A percentile compares a stretch with the other conserved stretches of the same genome.
Conservation (phyloP, 1,284 basidiomycete genomes). For the Mycosarcoma mackinlayi region DNA sequence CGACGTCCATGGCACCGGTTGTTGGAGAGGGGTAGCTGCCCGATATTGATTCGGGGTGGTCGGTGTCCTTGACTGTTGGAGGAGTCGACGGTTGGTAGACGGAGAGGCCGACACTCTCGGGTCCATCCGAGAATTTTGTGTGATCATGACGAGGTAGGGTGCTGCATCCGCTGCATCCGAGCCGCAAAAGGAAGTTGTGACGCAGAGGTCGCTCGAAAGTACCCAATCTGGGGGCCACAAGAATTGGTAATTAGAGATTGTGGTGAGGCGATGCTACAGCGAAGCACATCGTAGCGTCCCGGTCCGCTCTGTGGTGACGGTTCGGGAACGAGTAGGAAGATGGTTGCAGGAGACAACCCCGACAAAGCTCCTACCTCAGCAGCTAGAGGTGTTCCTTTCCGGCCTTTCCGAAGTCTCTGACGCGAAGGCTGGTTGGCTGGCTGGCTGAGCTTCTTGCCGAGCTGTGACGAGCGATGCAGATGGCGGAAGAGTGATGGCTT, state of each 20-base stretch:
- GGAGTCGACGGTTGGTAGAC: slow-evolving; percentile 9
- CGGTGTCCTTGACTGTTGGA: slow-evolving; percentile 13
- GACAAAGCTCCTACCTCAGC: too few relatives aligned
- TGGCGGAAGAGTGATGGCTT: not conserved
- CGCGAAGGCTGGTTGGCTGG: too few relatives aligned
- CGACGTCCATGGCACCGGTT: slow-evolving; percentile 15
- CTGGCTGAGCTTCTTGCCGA: not conserved
- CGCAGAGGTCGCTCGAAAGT: not conserved
- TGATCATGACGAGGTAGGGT: slow-evolving; percentile 16
- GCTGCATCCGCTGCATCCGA: not conserved
- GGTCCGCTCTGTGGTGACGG: too few relatives aligned
- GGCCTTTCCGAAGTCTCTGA: too few relatives aligned
- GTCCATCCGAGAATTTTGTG: slow-evolving; percentile 21
- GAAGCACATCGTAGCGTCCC: not conserved
- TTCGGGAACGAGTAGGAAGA: not conserved
- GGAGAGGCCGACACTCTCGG: slow-evolving; percentile 13
- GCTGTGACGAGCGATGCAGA: not conserved
- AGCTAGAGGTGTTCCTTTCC: too few relatives aligned
- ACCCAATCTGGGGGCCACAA: not conserved
- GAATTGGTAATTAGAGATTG: not conserved
- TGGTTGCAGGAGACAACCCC: too few relatives aligned
- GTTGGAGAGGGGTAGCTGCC: slow-evolving; percentile 11
- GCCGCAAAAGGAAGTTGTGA: not conserved
- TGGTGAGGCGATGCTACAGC: not conserved
- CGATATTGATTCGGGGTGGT: slow-evolving; percentile 34